Conservation (phyloP, 2,329 filamentous ascomycete species). For the Fusarium pseudoanthophilum region DNA sequence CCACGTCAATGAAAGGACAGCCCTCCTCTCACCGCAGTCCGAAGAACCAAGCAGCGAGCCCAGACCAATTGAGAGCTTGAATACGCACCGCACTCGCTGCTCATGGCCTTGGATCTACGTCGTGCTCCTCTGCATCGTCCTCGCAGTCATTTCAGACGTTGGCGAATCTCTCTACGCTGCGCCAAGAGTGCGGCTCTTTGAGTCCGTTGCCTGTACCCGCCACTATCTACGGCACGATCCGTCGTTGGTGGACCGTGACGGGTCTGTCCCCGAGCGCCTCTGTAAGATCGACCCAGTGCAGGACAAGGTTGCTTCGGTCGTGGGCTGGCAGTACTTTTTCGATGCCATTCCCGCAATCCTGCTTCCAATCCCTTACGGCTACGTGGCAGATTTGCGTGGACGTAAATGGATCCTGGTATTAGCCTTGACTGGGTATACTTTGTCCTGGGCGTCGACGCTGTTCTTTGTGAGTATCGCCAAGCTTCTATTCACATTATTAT, state of each 20-base stretch:
- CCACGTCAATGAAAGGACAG: not conserved
- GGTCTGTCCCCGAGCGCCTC: not conserved
- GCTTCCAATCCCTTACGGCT: not conserved
- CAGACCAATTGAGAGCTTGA: not conserved
- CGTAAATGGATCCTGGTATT: conserved; percentile 4
- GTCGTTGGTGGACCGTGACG: conserved; percentile 1
- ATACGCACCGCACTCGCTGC: not conserved
- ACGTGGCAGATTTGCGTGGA: not conserved
- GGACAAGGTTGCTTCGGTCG: conserved; percentile 3
- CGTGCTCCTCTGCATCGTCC: not conserved
- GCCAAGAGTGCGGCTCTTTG: conserved; percentile 8
- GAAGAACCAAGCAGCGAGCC: not conserved
- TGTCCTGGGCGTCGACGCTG: not conserved
- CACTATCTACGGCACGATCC: conserved; percentile 7
- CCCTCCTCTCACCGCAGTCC: not conserved
- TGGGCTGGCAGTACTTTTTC: conserved; percentile 10
- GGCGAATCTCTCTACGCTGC: conserved; percentile 1
- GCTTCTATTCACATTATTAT: not conserved
- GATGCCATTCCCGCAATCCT: conserved; percentile 1
- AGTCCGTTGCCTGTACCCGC: conserved; percentile 5
- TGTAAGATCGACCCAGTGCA: not conserved
- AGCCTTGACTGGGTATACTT: not conserved
- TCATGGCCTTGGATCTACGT: conserved; percentile 5
- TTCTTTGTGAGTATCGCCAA: not conserved
- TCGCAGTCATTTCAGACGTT: not conserved